Evolutionary conservation across 2,329 filamentous ascomycete genomes (phyloP), one percentile per base, ranked within the genome.

Genomic region (Sarocladium brachiariae): DNA sequence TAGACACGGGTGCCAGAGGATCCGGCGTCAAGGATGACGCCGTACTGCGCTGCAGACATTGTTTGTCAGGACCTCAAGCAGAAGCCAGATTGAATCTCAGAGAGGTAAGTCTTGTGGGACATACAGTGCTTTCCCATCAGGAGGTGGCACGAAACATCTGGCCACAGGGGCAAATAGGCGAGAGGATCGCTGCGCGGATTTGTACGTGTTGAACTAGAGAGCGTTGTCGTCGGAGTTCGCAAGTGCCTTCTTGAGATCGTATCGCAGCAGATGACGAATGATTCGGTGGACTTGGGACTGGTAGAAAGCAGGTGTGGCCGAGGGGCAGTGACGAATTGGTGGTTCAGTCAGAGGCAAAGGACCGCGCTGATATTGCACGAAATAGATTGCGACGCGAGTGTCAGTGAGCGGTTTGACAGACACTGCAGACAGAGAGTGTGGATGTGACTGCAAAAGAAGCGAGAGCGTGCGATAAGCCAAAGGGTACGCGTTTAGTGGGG

Each of bases 1-100:
- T 99, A 89, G 56, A 96, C 78, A 65, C 93, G 87, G 61, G 92
- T 97, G 65, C 93, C 92, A 68, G 93, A 97, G 68, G 93, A 97
- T 59, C 93, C 93, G 66, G 93, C 93, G 78, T 99, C 93, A 63
- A 99, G 81, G 65, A 99, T 91, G 61, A 97, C 88, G 65, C 91
- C 93, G 77, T 95, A 96, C 72, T 81, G 78, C 63, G 76, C 78
- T 82, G 54, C 33, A 23, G 31, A 7, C 43, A 47, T 47, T 14
- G 57, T 57, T 51, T 56, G 58, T 56, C 45, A 54, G 39, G 39
- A 49, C 27, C 18, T 34, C 18, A 7, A 31, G 38, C 38, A 19
- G 37, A 33, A 14, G 39, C 35, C 23, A 18, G 9, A 39, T 39
- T n/a, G 30, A 35, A 18, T 14, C 7, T 30, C 37, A 10, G 23